These are phyloP conservation scores for Chrysoporthe austroafricana DNA, from an alignment of 2,329 filamentous ascomycete genomes.

Conservation along the genomic window DNA sequence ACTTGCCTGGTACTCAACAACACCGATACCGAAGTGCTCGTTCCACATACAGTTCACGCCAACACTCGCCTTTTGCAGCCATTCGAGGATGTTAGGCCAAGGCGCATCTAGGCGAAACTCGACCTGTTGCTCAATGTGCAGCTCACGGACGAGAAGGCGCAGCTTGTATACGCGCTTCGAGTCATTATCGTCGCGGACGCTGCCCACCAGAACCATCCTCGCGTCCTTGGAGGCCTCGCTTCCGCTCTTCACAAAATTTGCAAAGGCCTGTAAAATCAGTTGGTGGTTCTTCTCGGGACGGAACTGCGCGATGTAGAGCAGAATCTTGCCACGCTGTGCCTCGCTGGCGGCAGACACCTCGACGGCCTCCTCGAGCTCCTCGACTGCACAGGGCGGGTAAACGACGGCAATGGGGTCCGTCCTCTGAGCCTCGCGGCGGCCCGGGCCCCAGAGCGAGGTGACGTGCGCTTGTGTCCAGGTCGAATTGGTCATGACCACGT, in stretches of 20 bases:
- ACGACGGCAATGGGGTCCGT: constrained; percentile 70
- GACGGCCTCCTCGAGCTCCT: constrained; percentile 77
- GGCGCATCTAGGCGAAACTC: constrained; percentile 88
- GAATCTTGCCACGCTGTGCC: constrained; percentile 66
- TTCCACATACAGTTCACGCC: constrained; percentile 99
- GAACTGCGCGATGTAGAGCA: constrained; percentile 97
- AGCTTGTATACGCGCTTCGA: constrained; percentile 86
- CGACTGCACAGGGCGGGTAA: constrained; percentile 90
- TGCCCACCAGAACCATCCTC: constrained; percentile 83
- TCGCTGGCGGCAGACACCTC: constrained; percentile 73
- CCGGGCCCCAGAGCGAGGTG: constrained; percentile 74
- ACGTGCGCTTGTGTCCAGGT: constrained; percentile 91
- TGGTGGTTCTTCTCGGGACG: constrained; percentile 96
- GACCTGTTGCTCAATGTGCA: constrained; percentile 81
- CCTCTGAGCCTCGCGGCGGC: constrained; percentile 49
- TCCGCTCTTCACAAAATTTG: constrained; percentile 68
- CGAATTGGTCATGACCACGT: constrained; percentile 97
- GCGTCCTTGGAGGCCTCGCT: constrained; percentile 57
- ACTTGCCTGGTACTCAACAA: constrained; percentile 97
- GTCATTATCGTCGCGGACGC: constrained; percentile 83
- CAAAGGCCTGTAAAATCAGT: constrained; percentile 83
- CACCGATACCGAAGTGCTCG: constrained; percentile 97
- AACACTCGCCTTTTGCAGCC: constrained; percentile 75
- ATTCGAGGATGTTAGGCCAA: constrained; percentile 84
- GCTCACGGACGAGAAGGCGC: constrained; percentile 81